These are phyloP conservation scores for Russula virescens DNA, from an alignment of 768 basidiomycete genomes.

Conservation along the genomic window DNA sequence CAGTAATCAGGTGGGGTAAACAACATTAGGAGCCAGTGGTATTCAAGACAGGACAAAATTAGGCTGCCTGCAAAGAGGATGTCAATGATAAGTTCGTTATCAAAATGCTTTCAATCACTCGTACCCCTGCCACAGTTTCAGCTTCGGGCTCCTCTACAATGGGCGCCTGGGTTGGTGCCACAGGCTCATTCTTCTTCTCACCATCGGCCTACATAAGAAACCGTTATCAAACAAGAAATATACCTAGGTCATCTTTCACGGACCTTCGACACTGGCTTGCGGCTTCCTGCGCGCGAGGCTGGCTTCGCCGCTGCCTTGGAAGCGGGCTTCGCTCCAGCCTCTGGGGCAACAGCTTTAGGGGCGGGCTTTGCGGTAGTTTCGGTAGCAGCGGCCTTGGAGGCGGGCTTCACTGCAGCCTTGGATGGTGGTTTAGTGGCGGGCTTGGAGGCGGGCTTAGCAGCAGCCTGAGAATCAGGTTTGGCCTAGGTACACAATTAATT, in stretches of 20 bases:
- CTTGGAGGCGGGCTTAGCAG: conserved; percentile 35
- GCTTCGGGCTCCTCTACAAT: conserved; percentile 25
- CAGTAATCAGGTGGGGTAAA: conserved; percentile 1
- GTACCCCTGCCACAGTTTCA: conserved; percentile 14
- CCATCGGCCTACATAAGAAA: conserved; percentile 15
- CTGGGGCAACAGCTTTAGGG: conserved; percentile 26
- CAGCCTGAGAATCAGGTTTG: conserved; percentile 20
- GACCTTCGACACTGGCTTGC: conserved; percentile 35
- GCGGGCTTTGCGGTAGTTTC: conserved; percentile 35
- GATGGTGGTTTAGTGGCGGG: conserved; percentile 35
- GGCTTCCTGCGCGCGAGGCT: conserved; percentile 25
- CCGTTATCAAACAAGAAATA: neutral
- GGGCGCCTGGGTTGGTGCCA: conserved; percentile 10
- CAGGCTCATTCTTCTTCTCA: conserved; percentile 19
- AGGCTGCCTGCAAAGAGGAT: conserved; percentile 11
- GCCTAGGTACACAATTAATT: conserved; percentile 5
- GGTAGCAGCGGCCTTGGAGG: conserved; percentile 32
- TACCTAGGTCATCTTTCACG: conserved; percentile 21
- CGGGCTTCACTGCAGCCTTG: conserved; percentile 33
- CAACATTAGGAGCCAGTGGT: neutral
- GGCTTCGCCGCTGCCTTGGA: conserved; percentile 30
- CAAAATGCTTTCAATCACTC: neutral
- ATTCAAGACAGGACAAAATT: conserved; percentile 15
- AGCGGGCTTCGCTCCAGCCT: conserved; percentile 29
- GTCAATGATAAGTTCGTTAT: neutral